phyloP scores from a whole-genome alignment of 441 rosid species.

The Codiaeum variegatum region DNA sequence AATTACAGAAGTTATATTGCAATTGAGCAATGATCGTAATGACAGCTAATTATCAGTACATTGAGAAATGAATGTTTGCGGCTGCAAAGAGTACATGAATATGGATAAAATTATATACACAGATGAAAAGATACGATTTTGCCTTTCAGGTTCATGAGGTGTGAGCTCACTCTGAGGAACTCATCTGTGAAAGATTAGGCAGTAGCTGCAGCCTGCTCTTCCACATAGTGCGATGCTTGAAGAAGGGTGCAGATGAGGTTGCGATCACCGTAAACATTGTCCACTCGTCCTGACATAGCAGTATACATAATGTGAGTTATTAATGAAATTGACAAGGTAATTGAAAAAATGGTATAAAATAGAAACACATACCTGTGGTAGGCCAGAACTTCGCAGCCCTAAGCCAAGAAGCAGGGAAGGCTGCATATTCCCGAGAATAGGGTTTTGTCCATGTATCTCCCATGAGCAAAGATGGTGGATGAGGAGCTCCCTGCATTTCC shows the following conservation, averaged over 20 bases:
- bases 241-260: constrained; percentile 85
- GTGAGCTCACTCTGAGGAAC: not conserved
- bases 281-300: constrained; percentile 68
- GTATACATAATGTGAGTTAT: not conserved
- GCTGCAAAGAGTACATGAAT: constrained; percentile 21
- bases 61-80: constrained; percentile 22
- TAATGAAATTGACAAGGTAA: not conserved
- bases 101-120: constrained; percentile 23
- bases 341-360: not conserved
- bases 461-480: constrained; percentile 94
- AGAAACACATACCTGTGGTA: constrained; percentile 45
- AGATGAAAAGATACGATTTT: constrained; percentile 1
- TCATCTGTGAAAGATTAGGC: constrained; percentile 34
- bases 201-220: constrained; percentile 82
- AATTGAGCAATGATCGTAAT: constrained; percentile 25
- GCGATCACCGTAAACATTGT: constrained; percentile 95
- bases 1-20: constrained; percentile 35
- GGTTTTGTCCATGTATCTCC: constrained; percentile 93
- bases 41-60: constrained; percentile 22
- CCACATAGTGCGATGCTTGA: constrained; percentile 50
- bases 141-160: not conserved
- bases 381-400: constrained; percentile 92
- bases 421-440: constrained; percentile 82
- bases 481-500: constrained; percentile 83
- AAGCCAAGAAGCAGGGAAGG: constrained; percentile 96